phyloP scores from a whole-genome alignment of 768 basidiomycete genomes.

The Dentipellis fragilis region DNA sequence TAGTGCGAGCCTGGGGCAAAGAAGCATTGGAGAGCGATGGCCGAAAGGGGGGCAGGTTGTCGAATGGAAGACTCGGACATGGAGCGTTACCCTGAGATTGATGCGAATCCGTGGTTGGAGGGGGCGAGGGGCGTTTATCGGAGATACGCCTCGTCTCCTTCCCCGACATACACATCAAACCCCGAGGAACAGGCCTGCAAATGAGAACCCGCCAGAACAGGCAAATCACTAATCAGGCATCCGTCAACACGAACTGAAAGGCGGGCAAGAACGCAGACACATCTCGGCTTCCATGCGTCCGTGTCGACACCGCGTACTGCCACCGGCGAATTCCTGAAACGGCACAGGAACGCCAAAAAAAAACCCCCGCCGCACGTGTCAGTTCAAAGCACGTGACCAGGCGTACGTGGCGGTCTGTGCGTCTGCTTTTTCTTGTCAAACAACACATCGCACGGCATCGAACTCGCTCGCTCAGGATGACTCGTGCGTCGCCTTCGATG shows the following conservation, averaged over 20 bases:
- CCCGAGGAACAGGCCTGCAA: neutral
- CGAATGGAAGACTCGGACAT: too few species aligned
- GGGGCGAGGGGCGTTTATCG: neutral
- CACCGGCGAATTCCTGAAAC: neutral
- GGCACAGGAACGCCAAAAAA: neutral
- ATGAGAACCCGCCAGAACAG: neutral
- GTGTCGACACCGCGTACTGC: neutral
- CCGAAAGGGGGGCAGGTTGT: too few species aligned
- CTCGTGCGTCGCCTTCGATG: conserved; percentile 6
- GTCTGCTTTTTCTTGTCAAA: neutral
- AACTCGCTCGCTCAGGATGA: conserved; percentile 3
- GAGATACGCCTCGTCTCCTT: neutral
- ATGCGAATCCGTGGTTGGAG: too few species aligned
- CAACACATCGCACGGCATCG: neutral
- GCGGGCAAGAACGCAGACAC: too few species aligned
- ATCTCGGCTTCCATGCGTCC: too few species aligned
- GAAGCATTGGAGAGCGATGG: too few species aligned
- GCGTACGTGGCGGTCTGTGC: neutral
- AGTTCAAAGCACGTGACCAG: neutral
- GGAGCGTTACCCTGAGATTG: too few species aligned
- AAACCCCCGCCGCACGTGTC: neutral
- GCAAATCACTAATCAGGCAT: too few species aligned
- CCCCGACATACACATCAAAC: neutral
- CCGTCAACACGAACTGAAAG: too few species aligned
- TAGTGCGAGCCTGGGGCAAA: too few species aligned